A percentile compares a stretch with the other conserved stretches of the same genome.
Conservation (phyloP, 2,329 filamentous ascomycete species). For the Phyllosticta citrichinensis region DNA sequence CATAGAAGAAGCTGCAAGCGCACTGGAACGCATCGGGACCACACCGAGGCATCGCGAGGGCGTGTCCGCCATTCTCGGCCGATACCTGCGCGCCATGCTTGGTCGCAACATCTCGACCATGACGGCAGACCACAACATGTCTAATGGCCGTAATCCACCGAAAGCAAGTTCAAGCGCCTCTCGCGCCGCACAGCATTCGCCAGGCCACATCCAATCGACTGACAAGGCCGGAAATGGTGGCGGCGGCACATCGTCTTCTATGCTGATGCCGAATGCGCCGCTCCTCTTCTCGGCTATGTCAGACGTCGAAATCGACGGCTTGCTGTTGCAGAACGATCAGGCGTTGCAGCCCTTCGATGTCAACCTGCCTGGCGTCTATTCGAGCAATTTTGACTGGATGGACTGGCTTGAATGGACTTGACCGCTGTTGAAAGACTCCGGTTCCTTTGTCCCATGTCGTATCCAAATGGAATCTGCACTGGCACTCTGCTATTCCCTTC, state of each 20-base stretch:
- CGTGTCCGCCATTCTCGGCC: slow-evolving; percentile 50
- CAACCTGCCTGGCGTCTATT: slow-evolving; percentile 50
- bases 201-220: slow-evolving; percentile 10
- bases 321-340: slow-evolving; percentile 51
- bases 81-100: slow-evolving; percentile 38
- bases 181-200: slow-evolving; percentile 2
- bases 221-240: slow-evolving; percentile 17
- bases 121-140: slow-evolving; percentile 19
- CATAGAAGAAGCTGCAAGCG: slow-evolving; percentile 56
- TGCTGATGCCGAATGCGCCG: slow-evolving; percentile 18
- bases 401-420: slow-evolving; percentile 9
- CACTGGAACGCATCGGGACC: slow-evolving; percentile 58
- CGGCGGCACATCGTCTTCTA: slow-evolving; percentile 29
- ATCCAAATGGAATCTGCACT: neutral
- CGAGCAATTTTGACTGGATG: slow-evolving; percentile 12
- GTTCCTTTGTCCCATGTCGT: neutral
- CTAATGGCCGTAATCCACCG: neutral
- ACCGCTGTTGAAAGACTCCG: neutral
- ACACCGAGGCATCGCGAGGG: slow-evolving; percentile 58
- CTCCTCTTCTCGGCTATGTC: slow-evolving; percentile 61
- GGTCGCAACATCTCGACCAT: slow-evolving; percentile 16
- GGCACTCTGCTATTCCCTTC: neutral
- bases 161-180: neutral
- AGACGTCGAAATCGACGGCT: slow-evolving; percentile 56
- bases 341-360: slow-evolving; percentile 48